These are phyloP conservation scores for Bruguiera hainesii DNA, from an alignment of 441 rosid genomes.

Conservation along the genomic window DNA sequence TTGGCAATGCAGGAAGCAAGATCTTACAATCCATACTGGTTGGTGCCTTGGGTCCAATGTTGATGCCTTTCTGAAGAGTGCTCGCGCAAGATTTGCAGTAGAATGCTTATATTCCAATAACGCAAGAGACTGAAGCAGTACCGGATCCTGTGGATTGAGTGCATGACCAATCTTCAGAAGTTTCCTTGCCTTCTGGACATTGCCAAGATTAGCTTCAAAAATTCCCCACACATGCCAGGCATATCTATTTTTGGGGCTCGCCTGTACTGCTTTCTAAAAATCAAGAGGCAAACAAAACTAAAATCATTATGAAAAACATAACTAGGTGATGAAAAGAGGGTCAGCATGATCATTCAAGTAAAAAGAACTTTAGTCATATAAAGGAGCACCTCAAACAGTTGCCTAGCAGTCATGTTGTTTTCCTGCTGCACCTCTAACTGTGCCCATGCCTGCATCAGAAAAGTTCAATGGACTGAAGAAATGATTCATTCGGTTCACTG, in stretches of 20 bases:
- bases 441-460: conserved; percentile 77
- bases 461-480: conserved; percentile 18
- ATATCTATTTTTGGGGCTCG: conserved; percentile 94
- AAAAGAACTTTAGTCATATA: conserved; percentile 8
- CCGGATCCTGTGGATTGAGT: conserved; percentile 91
- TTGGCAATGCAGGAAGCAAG: conserved; percentile 7
- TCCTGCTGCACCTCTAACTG: conserved; percentile 88
- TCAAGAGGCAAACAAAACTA: not conserved
- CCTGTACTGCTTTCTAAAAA: conserved; percentile 80
- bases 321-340: not conserved
- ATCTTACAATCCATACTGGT: conserved; percentile 94
- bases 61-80: conserved; percentile 70
- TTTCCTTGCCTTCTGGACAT: conserved; percentile 68
- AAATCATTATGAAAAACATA: not conserved
- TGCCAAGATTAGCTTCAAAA: conserved; percentile 75
- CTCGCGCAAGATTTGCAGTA: conserved; percentile 70
- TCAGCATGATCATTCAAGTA: not conserved
- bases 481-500: not conserved
- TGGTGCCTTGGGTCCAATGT: conserved; percentile 83
- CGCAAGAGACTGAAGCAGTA: conserved; percentile 92
- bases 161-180: conserved; percentile 86
- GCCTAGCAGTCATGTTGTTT: conserved; percentile 65
- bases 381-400: conserved; percentile 70
- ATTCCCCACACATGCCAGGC: conserved; percentile 98
- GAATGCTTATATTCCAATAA: conserved; percentile 79